phyloP scores from a whole-genome alignment of 108 stramenopile species.

The Nitzschia sp. region DNA sequence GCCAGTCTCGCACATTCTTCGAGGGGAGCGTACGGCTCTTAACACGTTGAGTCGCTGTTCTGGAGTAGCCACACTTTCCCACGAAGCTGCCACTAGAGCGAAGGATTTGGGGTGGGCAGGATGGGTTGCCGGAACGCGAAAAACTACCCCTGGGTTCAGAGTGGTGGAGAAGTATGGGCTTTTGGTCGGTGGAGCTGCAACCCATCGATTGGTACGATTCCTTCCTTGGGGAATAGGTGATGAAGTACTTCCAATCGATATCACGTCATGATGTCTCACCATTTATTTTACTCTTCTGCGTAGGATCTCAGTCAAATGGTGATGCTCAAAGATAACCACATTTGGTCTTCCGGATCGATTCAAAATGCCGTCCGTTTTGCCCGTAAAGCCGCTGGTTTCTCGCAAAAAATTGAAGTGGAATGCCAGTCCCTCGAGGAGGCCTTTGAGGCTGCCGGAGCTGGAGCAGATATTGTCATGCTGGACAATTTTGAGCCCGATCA shows the following conservation, averaged over 20 bases:
- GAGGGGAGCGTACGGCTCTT: constrained; percentile 96
- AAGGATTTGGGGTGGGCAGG: constrained; percentile 82
- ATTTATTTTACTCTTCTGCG: neutral
- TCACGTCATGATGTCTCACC: neutral
- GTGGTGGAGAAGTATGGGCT: constrained; percentile 98
- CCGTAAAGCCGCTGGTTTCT: constrained; percentile 87
- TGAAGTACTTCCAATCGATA: no score
- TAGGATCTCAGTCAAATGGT: constrained; percentile 97
- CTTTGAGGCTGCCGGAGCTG: constrained; percentile 86
- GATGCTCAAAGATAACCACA: constrained; percentile 98
- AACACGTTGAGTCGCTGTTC: constrained; percentile 91
- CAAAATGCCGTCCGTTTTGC: constrained; percentile 86
- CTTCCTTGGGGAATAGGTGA: no score
- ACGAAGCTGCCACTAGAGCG: constrained; percentile 38
- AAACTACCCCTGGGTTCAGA: constrained; percentile 98
- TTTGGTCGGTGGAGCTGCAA: constrained; percentile 94
- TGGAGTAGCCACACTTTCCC: constrained; percentile 89
- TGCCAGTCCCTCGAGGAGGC: constrained; percentile 88
- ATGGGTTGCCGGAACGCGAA: constrained; percentile 94
- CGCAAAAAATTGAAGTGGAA: constrained; percentile 98
- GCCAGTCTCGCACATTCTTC: constrained; percentile 79
- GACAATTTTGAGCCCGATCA: constrained; percentile 92
- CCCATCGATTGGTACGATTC: constrained; percentile 83
- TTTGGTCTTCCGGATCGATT: constrained; percentile 91
- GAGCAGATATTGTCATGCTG: constrained; percentile 95